Percentiles rank a stretch among this genome's conserved stretches.
phyloP scores from a whole-genome alignment of 805 yeast genomes.

The Wickerhamiella allomyrinae region DNA sequence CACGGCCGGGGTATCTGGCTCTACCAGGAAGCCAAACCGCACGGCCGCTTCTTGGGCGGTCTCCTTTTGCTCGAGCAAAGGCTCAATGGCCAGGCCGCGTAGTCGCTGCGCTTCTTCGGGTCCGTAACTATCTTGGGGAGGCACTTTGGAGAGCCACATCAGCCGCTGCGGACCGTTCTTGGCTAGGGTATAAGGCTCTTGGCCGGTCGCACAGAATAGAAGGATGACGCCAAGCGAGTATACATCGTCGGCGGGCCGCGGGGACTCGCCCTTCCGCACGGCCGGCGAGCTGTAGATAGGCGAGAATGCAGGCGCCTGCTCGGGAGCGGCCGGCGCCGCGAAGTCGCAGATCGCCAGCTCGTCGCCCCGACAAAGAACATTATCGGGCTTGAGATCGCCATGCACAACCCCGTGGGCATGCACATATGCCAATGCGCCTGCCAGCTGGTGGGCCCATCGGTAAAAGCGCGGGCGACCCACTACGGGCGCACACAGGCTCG shows the following conservation, averaged over 20 bases:
- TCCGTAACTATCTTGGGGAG: constrained; percentile 18
- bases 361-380: constrained; percentile 24
- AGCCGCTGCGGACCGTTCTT: constrained; percentile 23
- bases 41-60: no score
- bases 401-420: constrained; percentile 27
- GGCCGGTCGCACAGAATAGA: constrained; percentile 33
- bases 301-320: constrained; percentile 23
- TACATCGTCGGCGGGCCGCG: constrained; percentile 30
- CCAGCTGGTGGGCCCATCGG: constrained; percentile 19
- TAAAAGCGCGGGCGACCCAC: constrained; percentile 17
- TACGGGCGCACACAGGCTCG: constrained; percentile 11
- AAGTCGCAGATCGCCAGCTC: constrained; percentile 35
- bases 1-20: no score
- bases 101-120: constrained; percentile 8
- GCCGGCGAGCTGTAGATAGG: constrained; percentile 37
- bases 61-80: background rate
- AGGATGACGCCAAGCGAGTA: constrained; percentile 35
- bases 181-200: constrained; percentile 29
- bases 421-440: constrained; percentile 15
- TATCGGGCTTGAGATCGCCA: constrained; percentile 36
- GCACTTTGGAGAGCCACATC: constrained; percentile 21
- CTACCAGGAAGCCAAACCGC: no score
- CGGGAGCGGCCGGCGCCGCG: constrained; percentile 26
- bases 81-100: background rate
- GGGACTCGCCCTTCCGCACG: constrained; percentile 22